These are phyloP conservation scores for Penicillium sclerotiorum DNA, from an alignment of 2,329 filamentous ascomycete species.

Conservation along the genomic window DNA sequence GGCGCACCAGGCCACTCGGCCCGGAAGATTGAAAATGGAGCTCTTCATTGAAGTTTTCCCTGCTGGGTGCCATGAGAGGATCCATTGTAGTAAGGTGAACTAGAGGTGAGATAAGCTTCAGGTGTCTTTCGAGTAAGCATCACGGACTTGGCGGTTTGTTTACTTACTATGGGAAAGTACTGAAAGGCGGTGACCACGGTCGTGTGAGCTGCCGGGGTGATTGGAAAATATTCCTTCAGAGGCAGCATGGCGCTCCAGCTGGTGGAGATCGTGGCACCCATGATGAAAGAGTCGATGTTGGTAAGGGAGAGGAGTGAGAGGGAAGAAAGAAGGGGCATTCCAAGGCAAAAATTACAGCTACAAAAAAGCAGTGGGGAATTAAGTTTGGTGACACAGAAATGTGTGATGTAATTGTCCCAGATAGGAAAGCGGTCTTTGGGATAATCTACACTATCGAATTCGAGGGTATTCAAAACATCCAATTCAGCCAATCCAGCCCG, in stretches of 20 bases:
- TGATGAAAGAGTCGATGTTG: conserved; percentile 10
- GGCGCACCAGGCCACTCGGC: conserved; percentile 80
- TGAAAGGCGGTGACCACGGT: conserved; percentile 42
- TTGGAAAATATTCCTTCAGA: conserved; percentile 37
- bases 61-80: conserved; percentile 80
- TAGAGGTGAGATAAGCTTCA: conserved; percentile 39
- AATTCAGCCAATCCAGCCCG: too few relatives aligned
- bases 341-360: background rate
- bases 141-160: background rate
- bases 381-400: background rate
- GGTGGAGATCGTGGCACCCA: conserved; percentile 30
- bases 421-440: conserved; percentile 16
- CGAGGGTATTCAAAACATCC: conserved; percentile 7
- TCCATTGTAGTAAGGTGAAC: conserved; percentile 75
- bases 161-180: conserved; percentile 47
- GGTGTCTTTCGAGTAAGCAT: background rate
- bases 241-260: conserved; percentile 28
- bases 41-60: conserved; percentile 78
- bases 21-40: conserved; percentile 81
- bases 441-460: conserved; percentile 5
- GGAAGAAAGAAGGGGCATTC: background rate
- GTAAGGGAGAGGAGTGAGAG: background rate
- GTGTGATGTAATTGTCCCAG: conserved; percentile 14
- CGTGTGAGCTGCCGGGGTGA: conserved; percentile 43
- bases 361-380: background rate